A percentile compares a stretch with the other conserved stretches of the same genome.
phyloP scores from a whole-genome alignment of 257 asterid species.

The Salvia splendens region DNA sequence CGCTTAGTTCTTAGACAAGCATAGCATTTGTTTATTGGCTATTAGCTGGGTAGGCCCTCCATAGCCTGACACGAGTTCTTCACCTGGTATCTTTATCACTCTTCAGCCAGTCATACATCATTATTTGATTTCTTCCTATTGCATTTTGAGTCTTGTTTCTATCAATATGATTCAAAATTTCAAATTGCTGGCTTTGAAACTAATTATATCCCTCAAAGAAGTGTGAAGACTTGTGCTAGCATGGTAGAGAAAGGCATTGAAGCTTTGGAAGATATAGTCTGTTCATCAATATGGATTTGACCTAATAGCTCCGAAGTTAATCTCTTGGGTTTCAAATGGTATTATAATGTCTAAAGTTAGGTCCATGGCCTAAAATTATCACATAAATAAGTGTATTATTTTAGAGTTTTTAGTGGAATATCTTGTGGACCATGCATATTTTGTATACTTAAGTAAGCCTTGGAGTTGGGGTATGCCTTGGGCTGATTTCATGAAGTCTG shows the following conservation, averaged over 20 bases:
- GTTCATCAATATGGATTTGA: not conserved
- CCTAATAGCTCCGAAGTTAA: not conserved
- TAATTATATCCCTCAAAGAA: not conserved
- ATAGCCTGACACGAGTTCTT: not conserved
- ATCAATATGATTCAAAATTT: not conserved
- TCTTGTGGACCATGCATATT: no score
- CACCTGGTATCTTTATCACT: not conserved
- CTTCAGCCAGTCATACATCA: not conserved
- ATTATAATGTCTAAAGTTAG: no score
- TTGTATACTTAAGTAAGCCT: no score
- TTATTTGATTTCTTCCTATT: conserved; percentile 1
- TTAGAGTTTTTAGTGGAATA: no score
- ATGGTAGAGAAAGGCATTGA: not conserved
- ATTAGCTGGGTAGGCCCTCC: not conserved
- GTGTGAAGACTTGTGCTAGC: not conserved
- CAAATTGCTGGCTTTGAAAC: not conserved
- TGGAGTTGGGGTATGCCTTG: no score
- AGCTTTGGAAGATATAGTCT: not conserved
- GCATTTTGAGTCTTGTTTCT: not conserved
- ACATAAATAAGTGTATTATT: no score
- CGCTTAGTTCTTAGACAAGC: not conserved
- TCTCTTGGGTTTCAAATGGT: no score
- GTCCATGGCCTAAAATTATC: no score
- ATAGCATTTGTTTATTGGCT: not conserved
- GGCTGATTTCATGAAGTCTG: no score